Base-by-base conservation (phyloP, 179 eudicot genomes). In the Beta corolliflora region DNA sequence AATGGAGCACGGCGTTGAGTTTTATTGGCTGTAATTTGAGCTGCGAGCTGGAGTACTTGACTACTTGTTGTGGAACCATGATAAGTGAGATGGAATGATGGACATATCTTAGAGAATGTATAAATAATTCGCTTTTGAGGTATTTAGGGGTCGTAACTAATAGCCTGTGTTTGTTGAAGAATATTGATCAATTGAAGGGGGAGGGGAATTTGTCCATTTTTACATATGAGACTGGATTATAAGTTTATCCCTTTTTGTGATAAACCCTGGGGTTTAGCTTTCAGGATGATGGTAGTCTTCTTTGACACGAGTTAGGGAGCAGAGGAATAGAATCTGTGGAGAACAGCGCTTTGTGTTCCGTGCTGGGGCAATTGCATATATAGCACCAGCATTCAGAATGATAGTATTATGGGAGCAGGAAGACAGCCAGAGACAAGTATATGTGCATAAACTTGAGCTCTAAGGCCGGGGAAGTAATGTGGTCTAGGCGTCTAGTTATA, bases 251-350 rank as follows among this genome's bases (percentile, higher is more conserved):
- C 45, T 18, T 31, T 2, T 31, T 44, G 53, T 61, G 52, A 14
- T 48, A 31, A 80, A 80, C 77, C 80, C 52, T 52, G 53, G 64
- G 13, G 11, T 48, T 61, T 25, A 13, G 71, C 60, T 60, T 29
- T 2, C 0, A 36, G 0, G 50, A 45, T 19, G 11, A 44, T 9
- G 36, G 41, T 36, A 36, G 41, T 12, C 15, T 25, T 25, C 9
- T 2, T 64, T 64, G 36, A 15, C 16, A 46, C 0, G 15, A 70
- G 73, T 70, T 45, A 9, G 3, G 68, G 68, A 25, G 5, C 16
- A 25, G 19, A 44, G 53, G 54, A 69, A 9, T 7, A 69, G 23
- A 7, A 70, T 19, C 25, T 9, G 18, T 70, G 29, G 73, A 70
- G 73, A 70, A 10, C n/a, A 45, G 29, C 9, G 73, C 10, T 41